phyloP scores from a whole-genome alignment of 306 rosid species.

The Dryas octopetala region DNA sequence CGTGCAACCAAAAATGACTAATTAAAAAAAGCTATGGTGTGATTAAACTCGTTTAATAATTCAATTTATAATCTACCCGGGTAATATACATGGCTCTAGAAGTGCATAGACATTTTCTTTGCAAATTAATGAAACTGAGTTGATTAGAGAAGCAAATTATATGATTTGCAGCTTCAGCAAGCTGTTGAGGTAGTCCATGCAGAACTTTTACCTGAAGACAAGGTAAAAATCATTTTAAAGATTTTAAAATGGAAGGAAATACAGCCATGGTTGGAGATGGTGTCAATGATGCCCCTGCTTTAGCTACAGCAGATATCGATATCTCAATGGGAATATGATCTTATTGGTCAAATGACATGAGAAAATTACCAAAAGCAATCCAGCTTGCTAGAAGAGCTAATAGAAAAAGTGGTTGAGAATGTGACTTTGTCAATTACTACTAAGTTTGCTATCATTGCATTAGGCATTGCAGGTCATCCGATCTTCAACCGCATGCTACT shows the following conservation, averaged over 20 bases:
- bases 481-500: constrained; percentile 90
- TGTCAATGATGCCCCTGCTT: constrained; percentile 85
- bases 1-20: no score
- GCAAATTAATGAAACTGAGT: no score
- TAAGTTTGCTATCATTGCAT: constrained; percentile 57
- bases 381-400: constrained; percentile 59
- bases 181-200: constrained; percentile 66
- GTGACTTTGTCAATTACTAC: constrained; percentile 58
- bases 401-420: constrained; percentile 66
- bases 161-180: constrained; percentile 62
- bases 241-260: constrained; percentile 64
- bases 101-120: no score
- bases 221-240: constrained; percentile 63
- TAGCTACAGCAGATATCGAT: constrained; percentile 87
- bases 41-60: no score
- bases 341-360: constrained; percentile 83
- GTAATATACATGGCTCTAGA: no score
- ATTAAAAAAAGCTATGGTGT: no score
- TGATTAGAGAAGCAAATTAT: background rate
- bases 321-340: constrained; percentile 77
- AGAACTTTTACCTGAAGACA: constrained; percentile 89
- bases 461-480: constrained; percentile 88
- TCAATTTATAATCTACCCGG: no score
- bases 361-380: constrained; percentile 78
- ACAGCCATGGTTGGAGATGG: constrained; percentile 97